Base-by-base conservation (phyloP, 257 asterid genomes). In the Fraxinus pennsylvanica region DNA sequence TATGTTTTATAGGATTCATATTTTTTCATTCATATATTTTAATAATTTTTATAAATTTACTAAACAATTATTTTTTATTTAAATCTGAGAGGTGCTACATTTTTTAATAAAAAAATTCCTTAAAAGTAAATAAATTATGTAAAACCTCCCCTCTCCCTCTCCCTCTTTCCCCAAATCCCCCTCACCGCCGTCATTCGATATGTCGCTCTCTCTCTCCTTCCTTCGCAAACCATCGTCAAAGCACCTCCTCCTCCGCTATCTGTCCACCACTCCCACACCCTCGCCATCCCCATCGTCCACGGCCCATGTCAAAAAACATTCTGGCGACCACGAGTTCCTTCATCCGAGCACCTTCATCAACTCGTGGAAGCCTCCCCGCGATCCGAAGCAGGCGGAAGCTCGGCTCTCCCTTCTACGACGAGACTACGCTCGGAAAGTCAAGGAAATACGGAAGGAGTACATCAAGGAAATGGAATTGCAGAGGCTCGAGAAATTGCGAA, bases 301-400 rank as follows among this genome's bases (percentile, higher is more conserved):
- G 10, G 10, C 4, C 29, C 5, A 59, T 5, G 67, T 5, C 12
- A 59, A 50, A 6, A 78, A 77, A 30, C 86, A 77, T 72, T 86
- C 76, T 38, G 71, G 75, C 35, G 83, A 79, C 54, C 93, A 90
- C 79, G 91, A 88, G 12, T 93, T 81, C 76, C 90, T 83, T 41
- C 78, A 90, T 3, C 91, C 97, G 54, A 82, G 45, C 70, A 29
- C 88, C 4, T 92, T 86, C 86, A 81, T 91, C 14, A 86, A 83
- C 85, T 89, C 98, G 43, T 93, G 98, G 98, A 86, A 82, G 73
- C 68, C 84, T 59, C 86, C 90, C 2, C 82, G 80, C n/a, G 82
- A 84, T 75, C 98, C 98, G n/a, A 87, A 79, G 84, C 94, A 92
- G 72, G 98, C 97, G 39, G 89, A 88, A 76, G 63, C 82, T 61